phyloP scores from a whole-genome alignment of 1,284 basidiomycete genomes.

The Fomitopsis pinicola region DNA sequence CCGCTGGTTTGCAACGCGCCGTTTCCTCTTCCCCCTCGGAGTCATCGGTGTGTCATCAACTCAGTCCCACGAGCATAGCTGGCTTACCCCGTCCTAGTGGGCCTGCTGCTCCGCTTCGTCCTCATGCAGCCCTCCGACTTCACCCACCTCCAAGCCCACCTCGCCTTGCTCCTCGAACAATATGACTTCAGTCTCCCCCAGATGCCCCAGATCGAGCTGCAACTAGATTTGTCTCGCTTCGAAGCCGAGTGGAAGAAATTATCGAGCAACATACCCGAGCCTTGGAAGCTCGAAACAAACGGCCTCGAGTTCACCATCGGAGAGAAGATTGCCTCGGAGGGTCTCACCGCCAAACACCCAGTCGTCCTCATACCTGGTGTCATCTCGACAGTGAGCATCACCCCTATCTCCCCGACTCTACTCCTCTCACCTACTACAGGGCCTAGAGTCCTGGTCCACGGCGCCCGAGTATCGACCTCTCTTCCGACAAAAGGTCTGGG shows the following conservation, averaged over 20 bases:
- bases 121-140: constrained; percentile 61
- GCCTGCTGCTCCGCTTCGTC: constrained; percentile 54
- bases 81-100: constrained; percentile 40
- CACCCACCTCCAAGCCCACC: constrained; percentile 38
- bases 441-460: constrained; percentile 85
- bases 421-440: constrained; percentile 34
- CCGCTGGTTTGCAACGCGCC: constrained; percentile 30
- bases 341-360: constrained; percentile 71
- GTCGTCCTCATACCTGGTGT: constrained; percentile 81
- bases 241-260: constrained; percentile 67
- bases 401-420: background rate
- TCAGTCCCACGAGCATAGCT: background rate
- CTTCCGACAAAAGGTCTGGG: constrained; percentile 87
- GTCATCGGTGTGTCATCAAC: constrained; percentile 35
- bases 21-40: constrained; percentile 46
- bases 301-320: constrained; percentile 85
- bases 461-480: constrained; percentile 72
- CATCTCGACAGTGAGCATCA: constrained; percentile 59
- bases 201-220: constrained; percentile 52
- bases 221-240: constrained; percentile 54
- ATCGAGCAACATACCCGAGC: constrained; percentile 63
- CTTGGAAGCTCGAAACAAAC: constrained; percentile 79
- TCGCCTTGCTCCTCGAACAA: constrained; percentile 36
- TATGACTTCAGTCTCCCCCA: constrained; percentile 52
- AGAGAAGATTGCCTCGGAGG: constrained; percentile 62